These are phyloP conservation scores for Penicillium sp. DNA, from an alignment of 2,329 filamentous ascomycete genomes.

Conservation along the genomic window DNA sequence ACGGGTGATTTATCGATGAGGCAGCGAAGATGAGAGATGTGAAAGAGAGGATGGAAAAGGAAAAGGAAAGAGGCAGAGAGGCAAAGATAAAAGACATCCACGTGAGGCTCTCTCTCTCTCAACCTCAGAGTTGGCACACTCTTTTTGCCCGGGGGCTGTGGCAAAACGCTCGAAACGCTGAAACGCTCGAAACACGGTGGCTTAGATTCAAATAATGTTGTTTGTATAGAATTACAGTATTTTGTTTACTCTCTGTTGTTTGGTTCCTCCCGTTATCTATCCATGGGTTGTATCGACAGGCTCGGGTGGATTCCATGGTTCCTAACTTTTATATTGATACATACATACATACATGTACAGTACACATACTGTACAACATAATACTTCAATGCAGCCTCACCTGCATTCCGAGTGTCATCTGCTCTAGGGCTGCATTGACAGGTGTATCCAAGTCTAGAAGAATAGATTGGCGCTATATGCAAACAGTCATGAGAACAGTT, in stretches of 20 bases:
- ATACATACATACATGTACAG: neutral
- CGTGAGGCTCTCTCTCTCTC: conserved; percentile 14
- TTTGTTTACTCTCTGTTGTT: neutral
- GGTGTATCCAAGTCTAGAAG: neutral
- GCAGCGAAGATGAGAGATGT: neutral
- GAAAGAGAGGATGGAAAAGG: neutral
- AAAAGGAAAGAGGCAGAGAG: neutral
- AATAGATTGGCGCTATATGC: neutral
- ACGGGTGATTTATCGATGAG: neutral
- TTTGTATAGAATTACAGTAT: neutral
- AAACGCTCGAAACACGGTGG: neutral
- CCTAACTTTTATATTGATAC: neutral
- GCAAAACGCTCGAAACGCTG: conserved; percentile 7
- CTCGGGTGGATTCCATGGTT: conserved; percentile 6
- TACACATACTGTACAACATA: neutral
- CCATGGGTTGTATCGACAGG: conserved; percentile 5
- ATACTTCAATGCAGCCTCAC: neutral
- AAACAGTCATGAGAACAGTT: neutral
- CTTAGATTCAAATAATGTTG: conserved; percentile 2
- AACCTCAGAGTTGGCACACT: neutral
- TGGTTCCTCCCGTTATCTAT: conserved; percentile 7
- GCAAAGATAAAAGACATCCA: conserved; percentile 15
- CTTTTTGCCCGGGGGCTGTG: conserved; percentile 11
- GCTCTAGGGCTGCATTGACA: neutral
- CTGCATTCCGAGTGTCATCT: neutral